These are phyloP conservation scores for Sugiyamaella castrensis DNA, from an alignment of 1,139 yeast species.

Conservation along the genomic window DNA sequence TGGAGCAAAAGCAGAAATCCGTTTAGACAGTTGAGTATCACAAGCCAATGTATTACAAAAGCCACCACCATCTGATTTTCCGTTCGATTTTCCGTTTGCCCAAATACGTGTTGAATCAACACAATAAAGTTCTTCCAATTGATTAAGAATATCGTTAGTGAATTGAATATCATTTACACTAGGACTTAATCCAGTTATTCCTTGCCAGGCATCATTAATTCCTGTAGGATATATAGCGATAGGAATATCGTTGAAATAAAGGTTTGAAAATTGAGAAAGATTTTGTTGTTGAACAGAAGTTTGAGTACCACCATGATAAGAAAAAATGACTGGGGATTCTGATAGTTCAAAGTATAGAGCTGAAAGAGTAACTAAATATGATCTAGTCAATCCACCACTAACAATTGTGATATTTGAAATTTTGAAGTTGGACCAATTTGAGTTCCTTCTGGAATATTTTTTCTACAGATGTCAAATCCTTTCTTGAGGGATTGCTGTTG, in stretches of 20 bases:
- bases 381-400: slow-evolving; percentile 5
- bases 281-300: slow-evolving; percentile 6
- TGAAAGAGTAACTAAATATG: slow-evolving; percentile 4
- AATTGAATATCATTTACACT: slow-evolving; percentile 7
- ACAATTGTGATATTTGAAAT: slow-evolving; percentile 6
- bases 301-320: slow-evolving; percentile 9
- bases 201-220: slow-evolving; percentile 8
- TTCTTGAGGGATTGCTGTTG: no score
- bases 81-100: background rate
- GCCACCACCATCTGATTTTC: slow-evolving; percentile 6
- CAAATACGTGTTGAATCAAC: slow-evolving; percentile 7
- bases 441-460: background rate
- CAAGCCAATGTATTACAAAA: slow-evolving; percentile 6
- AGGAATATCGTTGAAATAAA: slow-evolving; percentile 9
- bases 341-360: background rate
- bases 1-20: slow-evolving; percentile 8
- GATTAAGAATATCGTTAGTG: slow-evolving; percentile 8
- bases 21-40: background rate
- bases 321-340: slow-evolving; percentile 3
- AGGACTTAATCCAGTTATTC: slow-evolving; percentile 2
- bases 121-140: slow-evolving; percentile 4
- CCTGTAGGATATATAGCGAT: slow-evolving; percentile 10
- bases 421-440: background rate
- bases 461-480: no score
- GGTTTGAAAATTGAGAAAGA: slow-evolving; percentile 2